Base-by-base conservation (phyloP, 2,329 filamentous ascomycete species). In the Chaetothyriales sp. region DNA sequence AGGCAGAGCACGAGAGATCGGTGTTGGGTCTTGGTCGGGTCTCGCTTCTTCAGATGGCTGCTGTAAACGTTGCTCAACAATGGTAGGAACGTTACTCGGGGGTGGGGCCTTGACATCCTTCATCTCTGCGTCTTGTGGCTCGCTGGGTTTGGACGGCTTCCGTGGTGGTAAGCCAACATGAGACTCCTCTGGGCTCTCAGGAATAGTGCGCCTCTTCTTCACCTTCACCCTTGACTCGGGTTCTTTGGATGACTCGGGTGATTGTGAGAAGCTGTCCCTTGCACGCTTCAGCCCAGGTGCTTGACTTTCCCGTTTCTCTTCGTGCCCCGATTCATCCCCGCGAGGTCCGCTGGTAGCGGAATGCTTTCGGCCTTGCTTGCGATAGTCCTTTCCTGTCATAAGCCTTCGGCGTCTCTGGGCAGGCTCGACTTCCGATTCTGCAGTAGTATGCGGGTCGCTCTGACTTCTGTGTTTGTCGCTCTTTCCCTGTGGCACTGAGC, bases 181-280 rank as follows among this genome's bases (percentile, higher is more conserved):
- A 51, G 51, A 44, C n/a, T 54, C 56, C 62, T 63, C 61, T 62
- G 64, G 55, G 57, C 47, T 69, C 43, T 71, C 69, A 2, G 65
- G 61, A 39, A 71, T 62, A 6, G 67, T 68, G 47, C 68, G 61
- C 52, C 68, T 68, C 60, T 72, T 72, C 58, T 68, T 69, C 12
- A 66, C 66, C 65, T 12, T 51, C 50, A 43, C 49, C 51, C n/a
- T 44, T 51, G 15, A 18, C n/a, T 50, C 51, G 25, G 43, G 50
- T 28, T 54, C 54, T 10, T 47, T 47, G 5, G 48, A 39, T 2
- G 46, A 46, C 9, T 47, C 49, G 15, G 50, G 56, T 49, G 68
- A 65, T 3, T 68, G 69, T n/a, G 68, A 70, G 19, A 61, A 59
- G 51, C 68, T 72, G 46, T 61, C 64, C 44, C 69, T 66, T 25